Conservation (phyloP, 2,329 filamentous ascomycete species). For the Reticulascus tulasneorum region DNA sequence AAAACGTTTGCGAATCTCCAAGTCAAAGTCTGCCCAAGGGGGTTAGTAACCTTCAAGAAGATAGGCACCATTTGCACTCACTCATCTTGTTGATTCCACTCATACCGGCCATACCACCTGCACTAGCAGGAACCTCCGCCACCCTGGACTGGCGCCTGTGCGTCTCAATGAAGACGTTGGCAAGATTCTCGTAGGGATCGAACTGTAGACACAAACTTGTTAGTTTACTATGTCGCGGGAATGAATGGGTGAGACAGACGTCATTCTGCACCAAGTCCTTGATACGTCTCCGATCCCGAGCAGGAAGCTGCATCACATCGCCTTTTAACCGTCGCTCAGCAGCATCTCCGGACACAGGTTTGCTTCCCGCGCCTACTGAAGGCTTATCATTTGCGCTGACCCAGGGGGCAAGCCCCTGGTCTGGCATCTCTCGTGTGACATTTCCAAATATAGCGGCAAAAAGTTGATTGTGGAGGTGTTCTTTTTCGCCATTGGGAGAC, state of each 20-base stretch:
- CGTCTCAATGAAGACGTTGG: slow-evolving; percentile 48
- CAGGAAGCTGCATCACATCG: slow-evolving; percentile 68
- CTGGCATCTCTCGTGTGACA: slow-evolving; percentile 65
- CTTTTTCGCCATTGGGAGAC: slow-evolving; percentile 53
- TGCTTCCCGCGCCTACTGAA: slow-evolving; percentile 49
- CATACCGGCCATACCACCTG: slow-evolving; percentile 45
- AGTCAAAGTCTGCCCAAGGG: slow-evolving; percentile 50
- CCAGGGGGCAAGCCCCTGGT: slow-evolving; percentile 64
- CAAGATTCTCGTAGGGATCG: slow-evolving; percentile 51
- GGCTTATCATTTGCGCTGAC: slow-evolving; percentile 70
- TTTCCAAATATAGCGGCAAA: slow-evolving; percentile 65
- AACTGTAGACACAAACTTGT: slow-evolving; percentile 29
- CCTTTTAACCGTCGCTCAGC: slow-evolving; percentile 62
- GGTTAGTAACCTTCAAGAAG: not conserved
- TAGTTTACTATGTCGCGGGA: not conserved
- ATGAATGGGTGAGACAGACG: slow-evolving; percentile 35
- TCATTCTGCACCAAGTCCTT: slow-evolving; percentile 62
- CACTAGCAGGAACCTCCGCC: slow-evolving; percentile 63
- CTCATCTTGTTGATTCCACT: slow-evolving; percentile 68
- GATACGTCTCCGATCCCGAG: slow-evolving; percentile 60
- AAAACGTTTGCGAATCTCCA: slow-evolving; percentile 65
- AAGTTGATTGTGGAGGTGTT: slow-evolving; percentile 65
- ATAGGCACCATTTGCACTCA: slow-evolving; percentile 35
- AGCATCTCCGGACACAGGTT: slow-evolving; percentile 62
- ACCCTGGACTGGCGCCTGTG: slow-evolving; percentile 40